Evolutionary conservation across 176 grass and related monocot species (phyloP), one percentile per base, ranked within the genome.

Genomic region (Eleusine coracana): DNA sequence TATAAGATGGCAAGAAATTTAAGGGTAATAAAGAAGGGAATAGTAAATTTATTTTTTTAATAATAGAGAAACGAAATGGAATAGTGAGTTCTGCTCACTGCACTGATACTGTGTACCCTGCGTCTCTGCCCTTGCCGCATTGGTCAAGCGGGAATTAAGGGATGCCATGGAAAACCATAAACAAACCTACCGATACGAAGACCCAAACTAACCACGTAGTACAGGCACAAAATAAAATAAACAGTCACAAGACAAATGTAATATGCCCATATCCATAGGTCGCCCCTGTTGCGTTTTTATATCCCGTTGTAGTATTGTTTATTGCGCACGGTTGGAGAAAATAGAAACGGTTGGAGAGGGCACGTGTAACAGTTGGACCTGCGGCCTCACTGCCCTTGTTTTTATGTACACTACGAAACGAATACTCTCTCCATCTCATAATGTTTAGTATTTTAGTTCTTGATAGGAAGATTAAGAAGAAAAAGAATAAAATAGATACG

Each of bases 121-220:
- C 20, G 45, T 49, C 20, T 2, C 31, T 34, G 31, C 2, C 41
- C 40, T 15, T 84, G 18, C 4, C 41, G 38, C 51, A 56, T 62
- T 67, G 38, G 80, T 88, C 68, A 74, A 68, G 0, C 49, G 21
- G 37, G 80, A 65, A 83, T 66, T 72, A 83, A 66, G 14, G 50
- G 55, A 31, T 28, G 68, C 2, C 37, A 72, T 74, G 5, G 46
- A 25, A 59, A 74, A 79, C 38, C 60, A 6, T 67, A 52, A 61
- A 74, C 48, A 60, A 86, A 67, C 3, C 45, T 6, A 36, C 31
- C 34, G 62, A n/a, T 29, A 63, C 2, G 41, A 63, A 36, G 15
- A 63, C 12, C 21, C 20, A 29, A 63, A 63, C 25, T 25, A 28
- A 29, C 23, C 59, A 62, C 59, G 10, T 28, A 62, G 3, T 28